Evolutionary conservation across 2,329 filamentous ascomycete species (phyloP).

Genomic region (Keithomyces neogunnii): DNA sequence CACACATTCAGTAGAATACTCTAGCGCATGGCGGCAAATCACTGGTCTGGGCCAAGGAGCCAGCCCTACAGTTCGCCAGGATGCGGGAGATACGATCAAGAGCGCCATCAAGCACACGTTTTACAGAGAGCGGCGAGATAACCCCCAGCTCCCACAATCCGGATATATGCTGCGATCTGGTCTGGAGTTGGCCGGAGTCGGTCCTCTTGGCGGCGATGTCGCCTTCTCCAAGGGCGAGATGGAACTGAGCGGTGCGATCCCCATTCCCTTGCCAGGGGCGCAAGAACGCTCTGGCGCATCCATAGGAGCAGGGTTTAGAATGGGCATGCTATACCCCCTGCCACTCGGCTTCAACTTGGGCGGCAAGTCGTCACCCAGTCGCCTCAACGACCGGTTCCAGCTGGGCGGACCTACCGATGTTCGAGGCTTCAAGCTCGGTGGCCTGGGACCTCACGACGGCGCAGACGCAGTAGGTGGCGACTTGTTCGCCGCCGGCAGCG

Average conservation of each 20-base stretch:
- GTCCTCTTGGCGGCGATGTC: slow-evolving; percentile 77
- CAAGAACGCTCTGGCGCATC: slow-evolving; percentile 67
- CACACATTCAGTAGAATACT: slow-evolving; percentile 72
- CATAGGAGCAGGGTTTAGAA: slow-evolving; percentile 71
- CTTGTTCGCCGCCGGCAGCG: slow-evolving; percentile 80
- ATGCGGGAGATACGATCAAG: slow-evolving; percentile 88
- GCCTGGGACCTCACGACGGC: slow-evolving; percentile 82
- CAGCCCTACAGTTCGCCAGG: slow-evolving; percentile 70
- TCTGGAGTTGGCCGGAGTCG: slow-evolving; percentile 80
- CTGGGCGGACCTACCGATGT: slow-evolving; percentile 93
- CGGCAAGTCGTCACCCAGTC: slow-evolving; percentile 54
- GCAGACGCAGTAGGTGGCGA: slow-evolving; percentile 84
- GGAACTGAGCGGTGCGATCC: slow-evolving; percentile 68
- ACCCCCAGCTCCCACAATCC: slow-evolving; percentile 71
- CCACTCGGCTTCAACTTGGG: slow-evolving; percentile 48
- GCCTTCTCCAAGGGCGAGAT: slow-evolving; percentile 91
- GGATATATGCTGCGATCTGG: slow-evolving; percentile 75
- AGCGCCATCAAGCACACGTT: slow-evolving; percentile 78
- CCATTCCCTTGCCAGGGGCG: slow-evolving; percentile 63
- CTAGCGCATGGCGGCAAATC: slow-evolving; percentile 77
- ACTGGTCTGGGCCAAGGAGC: slow-evolving; percentile 70
- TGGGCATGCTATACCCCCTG: slow-evolving; percentile 77
- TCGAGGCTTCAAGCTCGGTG: slow-evolving; percentile 83
- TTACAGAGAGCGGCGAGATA: slow-evolving; percentile 71
- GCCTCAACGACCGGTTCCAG: slow-evolving; percentile 90